Conservation (phyloP, 164 flowering plant genomes). For the Dillenia suffruticosa region DNA sequence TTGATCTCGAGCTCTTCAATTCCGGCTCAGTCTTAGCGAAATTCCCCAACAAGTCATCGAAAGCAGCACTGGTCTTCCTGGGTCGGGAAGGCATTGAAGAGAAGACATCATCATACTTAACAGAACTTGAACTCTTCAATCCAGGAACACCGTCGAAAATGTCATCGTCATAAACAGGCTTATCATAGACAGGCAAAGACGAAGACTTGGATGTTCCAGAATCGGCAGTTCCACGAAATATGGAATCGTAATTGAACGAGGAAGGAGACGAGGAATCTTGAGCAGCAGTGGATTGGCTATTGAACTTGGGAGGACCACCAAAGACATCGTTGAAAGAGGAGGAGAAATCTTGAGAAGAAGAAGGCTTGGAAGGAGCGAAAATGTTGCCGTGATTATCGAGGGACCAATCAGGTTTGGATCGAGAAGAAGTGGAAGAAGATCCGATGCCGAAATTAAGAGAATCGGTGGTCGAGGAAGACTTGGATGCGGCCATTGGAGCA, state of each 20-base stretch:
- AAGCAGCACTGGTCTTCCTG: conserved; percentile 17
- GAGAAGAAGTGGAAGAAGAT: conserved; percentile 23
- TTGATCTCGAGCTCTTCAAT: conserved; percentile 17
- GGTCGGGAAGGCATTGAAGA: conserved; percentile 29
- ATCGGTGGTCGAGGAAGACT: conserved; percentile 11
- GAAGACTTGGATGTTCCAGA: conserved; percentile 17
- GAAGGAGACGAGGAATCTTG: conserved; percentile 11
- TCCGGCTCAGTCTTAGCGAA: conserved; percentile 27
- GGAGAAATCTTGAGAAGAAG: too few species aligned
- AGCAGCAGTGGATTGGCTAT: background rate
- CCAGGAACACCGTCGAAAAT: conserved; percentile 65
- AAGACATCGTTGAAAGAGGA: conserved; percentile 36
- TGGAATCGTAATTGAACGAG: conserved; percentile 41
- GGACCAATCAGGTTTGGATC: conserved; percentile 13
- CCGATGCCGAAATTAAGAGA: conserved; percentile 21
- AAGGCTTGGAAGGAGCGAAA: conserved; percentile 4
- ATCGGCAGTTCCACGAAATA: conserved; percentile 33
- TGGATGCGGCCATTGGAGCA: conserved; percentile 62
- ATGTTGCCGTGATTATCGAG: conserved; percentile 37
- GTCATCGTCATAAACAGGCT: conserved; percentile 69
- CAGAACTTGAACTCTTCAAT: conserved; percentile 31
- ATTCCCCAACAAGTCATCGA: conserved; percentile 56
- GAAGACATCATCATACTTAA: conserved; percentile 46
- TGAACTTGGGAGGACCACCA: conserved; percentile 40
- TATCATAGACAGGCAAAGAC: conserved; percentile 48